Conservation (phyloP, 2,329 filamentous ascomycete genomes). For the Curvularia eragrostidis region DNA sequence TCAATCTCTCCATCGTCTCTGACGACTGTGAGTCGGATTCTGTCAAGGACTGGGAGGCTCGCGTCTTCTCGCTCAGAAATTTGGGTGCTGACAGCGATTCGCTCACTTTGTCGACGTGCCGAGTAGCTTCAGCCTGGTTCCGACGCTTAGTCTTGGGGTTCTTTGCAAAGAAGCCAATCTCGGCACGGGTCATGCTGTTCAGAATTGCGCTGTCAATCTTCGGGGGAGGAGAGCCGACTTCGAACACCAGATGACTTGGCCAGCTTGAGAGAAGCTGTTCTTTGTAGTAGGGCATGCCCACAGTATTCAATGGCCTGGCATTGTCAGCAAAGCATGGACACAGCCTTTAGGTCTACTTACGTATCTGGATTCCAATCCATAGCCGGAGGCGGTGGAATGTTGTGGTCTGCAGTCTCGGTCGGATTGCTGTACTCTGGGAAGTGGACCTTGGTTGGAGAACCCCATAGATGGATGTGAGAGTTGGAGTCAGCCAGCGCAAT, state of each 20-base stretch:
- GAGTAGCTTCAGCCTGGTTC: constrained; percentile 83
- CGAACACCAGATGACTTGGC: constrained; percentile 82
- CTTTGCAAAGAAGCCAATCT: constrained; percentile 79
- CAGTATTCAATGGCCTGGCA: constrained; percentile 74
- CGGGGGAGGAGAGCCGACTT: constrained; percentile 81
- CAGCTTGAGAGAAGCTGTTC: constrained; percentile 87
- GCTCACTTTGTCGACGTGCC: constrained; percentile 64
- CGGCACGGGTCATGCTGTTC: constrained; percentile 70
- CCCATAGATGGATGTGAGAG: constrained; percentile 84
- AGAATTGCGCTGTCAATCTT: constrained; percentile 76
- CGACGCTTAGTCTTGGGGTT: constrained; percentile 76
- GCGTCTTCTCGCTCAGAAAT: constrained; percentile 91
- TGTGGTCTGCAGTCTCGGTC: constrained; percentile 72
- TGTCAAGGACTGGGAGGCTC: constrained; percentile 59
- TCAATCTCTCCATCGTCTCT: constrained; percentile 70
- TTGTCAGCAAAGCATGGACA: constrained; percentile 10
- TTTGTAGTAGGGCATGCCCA: constrained; percentile 94
- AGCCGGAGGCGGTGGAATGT: constrained; percentile 63
- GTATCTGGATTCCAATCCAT: constrained; percentile 76
- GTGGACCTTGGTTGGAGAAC: constrained; percentile 81
- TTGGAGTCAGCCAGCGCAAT: constrained; percentile 81
- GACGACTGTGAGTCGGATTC: constrained; percentile 40
- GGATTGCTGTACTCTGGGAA: constrained; percentile 84
- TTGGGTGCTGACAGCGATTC: constrained; percentile 78
- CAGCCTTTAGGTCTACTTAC: constrained; percentile 53